Conservation (phyloP, 768 basidiomycete species). For the Amanita pseudoporphyria region DNA sequence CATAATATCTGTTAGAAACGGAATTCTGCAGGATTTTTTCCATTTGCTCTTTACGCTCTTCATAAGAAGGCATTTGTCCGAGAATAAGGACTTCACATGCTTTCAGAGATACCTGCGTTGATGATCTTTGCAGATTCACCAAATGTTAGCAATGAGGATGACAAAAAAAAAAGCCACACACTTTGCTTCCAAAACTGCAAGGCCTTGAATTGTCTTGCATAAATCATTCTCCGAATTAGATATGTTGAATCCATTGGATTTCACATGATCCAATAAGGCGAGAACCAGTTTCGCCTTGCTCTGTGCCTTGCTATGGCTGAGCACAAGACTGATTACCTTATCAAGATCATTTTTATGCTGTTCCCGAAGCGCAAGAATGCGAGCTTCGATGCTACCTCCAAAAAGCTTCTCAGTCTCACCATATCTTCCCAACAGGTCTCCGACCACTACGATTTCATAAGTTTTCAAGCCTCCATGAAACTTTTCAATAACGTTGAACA, state of each 20-base stretch:
- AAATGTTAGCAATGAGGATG: neutral
- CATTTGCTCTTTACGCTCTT: constrained; percentile 91
- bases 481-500: constrained; percentile 70
- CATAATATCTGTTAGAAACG: constrained; percentile 82
- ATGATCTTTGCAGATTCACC: constrained; percentile 45
- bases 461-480: constrained; percentile 79
- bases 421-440: constrained; percentile 69
- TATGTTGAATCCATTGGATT: constrained; percentile 66
- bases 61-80: constrained; percentile 94
- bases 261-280: constrained; percentile 83
- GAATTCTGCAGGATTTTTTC: constrained; percentile 86
- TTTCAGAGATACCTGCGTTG: constrained; percentile 86
- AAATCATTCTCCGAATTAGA: constrained; percentile 67
- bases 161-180: constrained; percentile 24
- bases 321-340: constrained; percentile 73
- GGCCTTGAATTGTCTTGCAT: constrained; percentile 66
- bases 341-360: constrained; percentile 90
- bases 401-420: constrained; percentile 87
- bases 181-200: constrained; percentile 87
- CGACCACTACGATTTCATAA: constrained; percentile 75
- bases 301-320: constrained; percentile 94
- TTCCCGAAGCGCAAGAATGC: constrained; percentile 83
- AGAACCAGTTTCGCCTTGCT: constrained; percentile 87
- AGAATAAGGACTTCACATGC: constrained; percentile 96
- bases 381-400: constrained; percentile 88